Evolutionary conservation across 441 rosid species (phyloP).

Genomic region (Brassica balearica): DNA sequence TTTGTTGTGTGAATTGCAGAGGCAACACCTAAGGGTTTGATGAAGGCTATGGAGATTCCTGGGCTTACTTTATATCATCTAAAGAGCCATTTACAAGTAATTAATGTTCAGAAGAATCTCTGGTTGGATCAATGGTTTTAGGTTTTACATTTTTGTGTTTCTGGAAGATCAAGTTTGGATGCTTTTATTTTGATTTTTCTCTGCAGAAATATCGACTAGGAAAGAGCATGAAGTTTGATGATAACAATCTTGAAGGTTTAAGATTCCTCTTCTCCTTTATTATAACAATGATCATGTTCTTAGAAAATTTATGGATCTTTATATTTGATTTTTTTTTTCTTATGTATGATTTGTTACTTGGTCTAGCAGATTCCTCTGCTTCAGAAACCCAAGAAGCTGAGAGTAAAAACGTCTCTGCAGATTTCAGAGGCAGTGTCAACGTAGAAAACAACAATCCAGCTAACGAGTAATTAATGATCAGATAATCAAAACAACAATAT

Average conservation of each 20-base stretch:
- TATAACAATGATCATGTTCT: neutral
- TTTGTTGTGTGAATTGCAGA: constrained; percentile 53
- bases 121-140: constrained; percentile 9
- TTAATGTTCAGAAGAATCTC: constrained; percentile 18
- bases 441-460: constrained; percentile 54
- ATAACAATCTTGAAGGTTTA: constrained; percentile 56
- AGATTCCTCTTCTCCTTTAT: constrained; percentile 3
- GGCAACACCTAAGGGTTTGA: constrained; percentile 95
- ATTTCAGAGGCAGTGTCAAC: constrained; percentile 29
- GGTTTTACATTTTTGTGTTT: neutral
- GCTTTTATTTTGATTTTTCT: constrained; percentile 17
- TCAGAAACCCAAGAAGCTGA: constrained; percentile 71
- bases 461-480: constrained; percentile 66
- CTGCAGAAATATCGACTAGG: constrained; percentile 92
- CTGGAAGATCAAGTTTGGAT: constrained; percentile 4
- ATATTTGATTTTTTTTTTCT: neutral
- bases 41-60: constrained; percentile 85
- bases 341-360: constrained; percentile 24
- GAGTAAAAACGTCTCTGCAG: constrained; percentile 42
- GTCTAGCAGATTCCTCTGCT: constrained; percentile 38
- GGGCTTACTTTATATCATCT: constrained; percentile 96
- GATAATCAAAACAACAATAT: constrained; percentile 18
- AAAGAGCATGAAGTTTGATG: constrained; percentile 66
- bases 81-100: constrained; percentile 97
- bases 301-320: neutral